phyloP scores from a whole-genome alignment of 192 early-diverging fungal species.

The Coemansia sp. region DNA sequence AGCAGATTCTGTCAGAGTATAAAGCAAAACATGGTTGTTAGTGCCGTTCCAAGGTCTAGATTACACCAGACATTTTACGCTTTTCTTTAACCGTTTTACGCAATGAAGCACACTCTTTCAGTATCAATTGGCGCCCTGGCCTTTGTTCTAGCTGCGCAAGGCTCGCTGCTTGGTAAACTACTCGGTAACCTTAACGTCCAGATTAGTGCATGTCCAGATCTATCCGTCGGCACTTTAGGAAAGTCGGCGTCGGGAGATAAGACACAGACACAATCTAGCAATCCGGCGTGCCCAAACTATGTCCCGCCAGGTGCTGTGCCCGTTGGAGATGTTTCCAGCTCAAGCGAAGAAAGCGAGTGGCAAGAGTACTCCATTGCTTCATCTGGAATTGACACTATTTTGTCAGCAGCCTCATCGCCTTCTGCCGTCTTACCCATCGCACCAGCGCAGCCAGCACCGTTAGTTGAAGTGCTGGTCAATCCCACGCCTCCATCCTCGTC shows the following conservation, averaged over 20 bases:
- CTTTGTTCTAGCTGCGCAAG: slow-evolving; percentile 9
- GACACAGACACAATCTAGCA: slow-evolving; percentile 27
- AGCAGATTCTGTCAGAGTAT: background rate
- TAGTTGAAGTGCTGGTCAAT: background rate
- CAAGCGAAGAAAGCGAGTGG: background rate
- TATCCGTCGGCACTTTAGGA: slow-evolving; percentile 3
- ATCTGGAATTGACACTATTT: background rate
- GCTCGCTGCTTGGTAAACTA: slow-evolving; percentile 29
- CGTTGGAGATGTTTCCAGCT: background rate
- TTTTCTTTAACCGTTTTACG: background rate
- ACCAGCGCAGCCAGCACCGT: slow-evolving; percentile 1
- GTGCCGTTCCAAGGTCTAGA: background rate
- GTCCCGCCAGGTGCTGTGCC: slow-evolving; percentile 17
- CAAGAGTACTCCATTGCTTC: slow-evolving; percentile 2
- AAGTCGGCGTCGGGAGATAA: background rate
- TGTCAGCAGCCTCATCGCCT: background rate
- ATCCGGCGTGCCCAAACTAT: slow-evolving; percentile 44
- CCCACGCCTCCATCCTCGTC: background rate
- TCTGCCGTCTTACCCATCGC: background rate
- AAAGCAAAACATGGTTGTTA: slow-evolving; percentile 8
- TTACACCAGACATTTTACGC: background rate
- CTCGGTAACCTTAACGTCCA: slow-evolving; percentile 31
- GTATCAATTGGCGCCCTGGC: slow-evolving; percentile 15
- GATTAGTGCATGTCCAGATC: slow-evolving; percentile 31
- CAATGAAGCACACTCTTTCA: slow-evolving; percentile 17